Percentiles rank a stretch among this genome's conserved stretches.
phyloP scores from a whole-genome alignment of 257 asterid genomes.

The Forsythia suspensa region DNA sequence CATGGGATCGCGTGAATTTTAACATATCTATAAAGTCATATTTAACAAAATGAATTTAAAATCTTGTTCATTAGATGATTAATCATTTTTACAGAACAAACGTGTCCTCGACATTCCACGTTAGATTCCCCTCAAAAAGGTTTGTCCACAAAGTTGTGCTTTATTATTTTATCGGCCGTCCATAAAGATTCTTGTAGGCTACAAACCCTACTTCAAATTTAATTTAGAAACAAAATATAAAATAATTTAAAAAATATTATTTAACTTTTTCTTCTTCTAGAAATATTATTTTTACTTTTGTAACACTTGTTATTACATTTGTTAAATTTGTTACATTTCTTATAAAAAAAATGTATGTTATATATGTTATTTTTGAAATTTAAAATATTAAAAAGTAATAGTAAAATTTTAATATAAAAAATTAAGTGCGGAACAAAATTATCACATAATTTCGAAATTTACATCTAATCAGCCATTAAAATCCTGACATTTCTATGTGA shows the following conservation, averaged over 20 bases:
- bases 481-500: conserved; percentile 14
- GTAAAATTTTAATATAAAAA: no score
- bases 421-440: no score
- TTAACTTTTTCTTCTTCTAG: no score
- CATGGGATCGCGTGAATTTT: no score
- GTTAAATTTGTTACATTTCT: no score
- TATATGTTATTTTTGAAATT: no score
- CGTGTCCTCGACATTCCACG: no score
- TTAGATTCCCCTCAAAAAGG: not conserved
- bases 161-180: conserved; percentile 2
- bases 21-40: not conserved
- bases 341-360: no score
- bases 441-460: not conserved
- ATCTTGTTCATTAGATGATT: not conserved
- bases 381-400: no score
- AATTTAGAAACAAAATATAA: not conserved
- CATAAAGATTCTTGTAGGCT: conserved; percentile 18
- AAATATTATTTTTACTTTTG: no score
- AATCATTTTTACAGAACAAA: not conserved
- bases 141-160: not conserved
- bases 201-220: not conserved
- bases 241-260: no score
- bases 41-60: not conserved
- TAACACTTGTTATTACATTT: no score
- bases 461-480: not conserved